Evolutionary conservation across 1,284 basidiomycete species (phyloP), one percentile per base, ranked within the genome.

Genomic region (Cryptococcus sp.): DNA sequence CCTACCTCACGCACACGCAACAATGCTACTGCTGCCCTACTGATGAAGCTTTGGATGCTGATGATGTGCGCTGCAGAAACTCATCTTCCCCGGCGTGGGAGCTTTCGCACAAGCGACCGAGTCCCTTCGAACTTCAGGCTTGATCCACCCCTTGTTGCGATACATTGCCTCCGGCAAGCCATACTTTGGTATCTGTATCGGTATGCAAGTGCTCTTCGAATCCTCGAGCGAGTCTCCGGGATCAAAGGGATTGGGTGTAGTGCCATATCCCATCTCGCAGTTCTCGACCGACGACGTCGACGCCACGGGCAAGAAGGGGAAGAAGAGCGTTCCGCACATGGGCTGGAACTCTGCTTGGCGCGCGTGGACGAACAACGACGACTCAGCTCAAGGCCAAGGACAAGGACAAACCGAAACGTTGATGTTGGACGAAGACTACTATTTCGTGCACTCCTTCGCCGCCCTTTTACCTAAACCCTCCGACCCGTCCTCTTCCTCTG

Each of bases 31-130:
- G 25, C 25, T 25, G 25, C 25, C 25, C 25, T 25, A 6, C 25
- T 25, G 25, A 25, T 25, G 25, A 25, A 25, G n/a, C n/a, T n/a
- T n/a, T n/a, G n/a, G n/a, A n/a, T n/a, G n/a, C 39, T n/a, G 25
- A 43, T 53, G 8, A 49, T 8, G 19, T 17, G 56, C 46, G 58
- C 45, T 1, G 11, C 69, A 98, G 95, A 89, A 88, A 79, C 87
- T 99, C 71, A 84, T 99, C 69, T 99, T 99, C 76, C 96, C 96
- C 50, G 96, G 96, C n/a, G 96, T 99, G 46, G 96, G 96, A 25
- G 86, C 93, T 7, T 99, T 98, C 75, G 88, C 89, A 55, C 87
- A 88, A 45, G 96, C 95, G 10, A 88, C 97, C 69, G 82, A 85
- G 52, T 88, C 89, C 57, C 86, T 99, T 49, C 79, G 82, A 45